Base-by-base conservation (phyloP, 139 green algal genomes). In the Astrephomene gubernaculifera region DNA sequence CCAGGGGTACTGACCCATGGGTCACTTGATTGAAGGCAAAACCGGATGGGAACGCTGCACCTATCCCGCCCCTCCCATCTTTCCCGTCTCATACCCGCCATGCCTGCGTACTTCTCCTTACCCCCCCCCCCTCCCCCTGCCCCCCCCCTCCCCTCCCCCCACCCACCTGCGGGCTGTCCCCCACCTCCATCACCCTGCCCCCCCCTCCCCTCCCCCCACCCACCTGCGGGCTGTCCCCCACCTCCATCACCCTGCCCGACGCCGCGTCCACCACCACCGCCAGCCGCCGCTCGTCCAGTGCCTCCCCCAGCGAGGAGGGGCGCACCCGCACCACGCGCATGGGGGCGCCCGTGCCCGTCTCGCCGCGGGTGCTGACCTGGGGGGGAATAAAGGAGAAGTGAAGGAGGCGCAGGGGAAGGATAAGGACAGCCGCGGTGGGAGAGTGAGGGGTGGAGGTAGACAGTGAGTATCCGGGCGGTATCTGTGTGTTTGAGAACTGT, bases 171-270 rank as follows among this genome's bases (percentile, higher is more conserved):
- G 74, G 57, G 7, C 21, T 53, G 74, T 82, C n/a, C n/a, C n/a
- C n/a, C n/a, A n/a, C n/a, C n/a, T n/a, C n/a, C n/a, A n/a, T n/a
- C n/a, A n/a, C n/a, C n/a, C n/a, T n/a, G n/a, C n/a, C n/a, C n/a
- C n/a, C n/a, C n/a, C n/a, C n/a, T n/a, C n/a, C n/a, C n/a, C n/a
- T n/a, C n/a, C n/a, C n/a, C n/a, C n/a, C n/a, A 67, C 71, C 35
- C 71, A 69, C 73, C 74, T 10, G 10, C 25, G 74, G 57, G 7
- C 21, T 53, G 74, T 82, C 36, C 22, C 38, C 38, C 38, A 49
- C 76, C 76, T 83, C 76, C 41, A 83, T n/a, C 61, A 83, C 61
- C 5, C 10, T 45, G 17, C 76, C 76, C 41, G 76, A 74, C 4
- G 60, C 76, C 6, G 76, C 76, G 64, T 83, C 76, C 43, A 83